These are phyloP conservation scores for Hypsizygus ulmarius DNA, from an alignment of 1,284 basidiomycete species.

Conservation along the genomic window DNA sequence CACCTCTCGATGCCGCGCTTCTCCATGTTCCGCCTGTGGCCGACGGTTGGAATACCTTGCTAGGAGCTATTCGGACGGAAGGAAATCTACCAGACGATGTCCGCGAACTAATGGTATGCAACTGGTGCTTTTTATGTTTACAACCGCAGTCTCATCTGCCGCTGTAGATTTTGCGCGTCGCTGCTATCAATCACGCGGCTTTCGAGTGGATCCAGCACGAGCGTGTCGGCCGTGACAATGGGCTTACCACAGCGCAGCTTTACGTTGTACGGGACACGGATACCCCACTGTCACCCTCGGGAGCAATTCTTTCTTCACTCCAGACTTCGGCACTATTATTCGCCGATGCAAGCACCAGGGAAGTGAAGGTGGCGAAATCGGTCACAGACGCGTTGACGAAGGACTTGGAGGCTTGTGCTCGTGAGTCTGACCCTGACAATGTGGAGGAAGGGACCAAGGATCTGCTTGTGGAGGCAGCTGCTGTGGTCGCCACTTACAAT, in stretches of 20 bases:
- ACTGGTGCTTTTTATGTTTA: background rate
- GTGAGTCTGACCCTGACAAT: constrained; percentile 20
- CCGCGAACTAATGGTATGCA: constrained; percentile 48
- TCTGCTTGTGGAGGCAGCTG: constrained; percentile 47
- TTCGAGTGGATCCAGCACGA: constrained; percentile 63
- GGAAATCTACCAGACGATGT: constrained; percentile 47
- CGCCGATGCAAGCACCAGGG: constrained; percentile 47
- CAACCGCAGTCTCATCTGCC: background rate
- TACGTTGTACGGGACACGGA: constrained; percentile 43
- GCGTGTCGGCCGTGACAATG: constrained; percentile 40
- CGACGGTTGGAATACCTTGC: constrained; percentile 48
- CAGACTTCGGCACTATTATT: constrained; percentile 45
- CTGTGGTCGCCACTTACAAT: constrained; percentile 50
- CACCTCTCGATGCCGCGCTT: constrained; percentile 44
- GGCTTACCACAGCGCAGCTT: constrained; percentile 46
- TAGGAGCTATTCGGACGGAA: constrained; percentile 48
- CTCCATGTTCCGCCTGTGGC: constrained; percentile 49
- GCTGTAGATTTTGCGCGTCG: constrained; percentile 49
- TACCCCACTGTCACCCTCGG: constrained; percentile 32
- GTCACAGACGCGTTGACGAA: constrained; percentile 31
- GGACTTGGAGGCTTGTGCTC: constrained; percentile 24
- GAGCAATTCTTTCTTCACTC: constrained; percentile 36
- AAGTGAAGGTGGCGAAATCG: constrained; percentile 35
- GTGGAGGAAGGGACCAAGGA: constrained; percentile 35
- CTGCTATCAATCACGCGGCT: constrained; percentile 47